Base-by-base conservation (phyloP, 2,329 filamentous ascomycete genomes). In the Madurella mycetomatis region DNA sequence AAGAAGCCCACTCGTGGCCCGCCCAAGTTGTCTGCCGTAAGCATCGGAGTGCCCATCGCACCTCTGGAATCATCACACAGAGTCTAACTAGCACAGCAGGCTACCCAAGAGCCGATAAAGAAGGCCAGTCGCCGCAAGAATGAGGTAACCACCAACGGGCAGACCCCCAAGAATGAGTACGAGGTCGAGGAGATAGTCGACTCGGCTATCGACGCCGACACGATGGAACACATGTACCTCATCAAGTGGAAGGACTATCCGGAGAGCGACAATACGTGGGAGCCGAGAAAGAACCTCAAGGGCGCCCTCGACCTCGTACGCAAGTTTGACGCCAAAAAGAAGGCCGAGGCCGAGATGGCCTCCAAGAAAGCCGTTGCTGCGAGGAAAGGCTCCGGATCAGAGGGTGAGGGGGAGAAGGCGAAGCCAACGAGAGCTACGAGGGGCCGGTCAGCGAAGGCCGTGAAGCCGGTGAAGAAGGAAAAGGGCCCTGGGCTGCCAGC, bases 241-340 rank as follows among this genome's bases (percentile, higher is more conserved):
- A 72, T 84, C 50, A 80, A 82, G 64, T 83, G 80, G 81, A 73
- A 75, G 59, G 76, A 75, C 0, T 82, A 71, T 51, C 48, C 69
- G 0, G 57, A 60, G 1, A 65, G 68, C 16, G 63, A 77, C 1
- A 80, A 76, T 54, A 81, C 78, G 0, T 83, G 80, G 81, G 80
- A 82, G 67, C 77, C 77, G 1, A 73, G 69, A 61, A 62, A 53
- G 16, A 75, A 80, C 53, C 61, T 82, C 16, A 50, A 47, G 0
- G 69, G 74, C 2, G 78, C 76, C 51, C 53, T 57, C 9, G 59
- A 61, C 1, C 57, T 73, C 1, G 59, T 80, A 32, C 60, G 62
- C 9, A 65, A 62, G 2, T 78, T 72, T 53, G 71, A 77, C 55
- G 54, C 62, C 17, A 59, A 59, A 15, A 67, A 65, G 43, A 61